Evolutionary conservation across 1,284 basidiomycete genomes (phyloP).

Genomic region (Puccinia triticina): DNA sequence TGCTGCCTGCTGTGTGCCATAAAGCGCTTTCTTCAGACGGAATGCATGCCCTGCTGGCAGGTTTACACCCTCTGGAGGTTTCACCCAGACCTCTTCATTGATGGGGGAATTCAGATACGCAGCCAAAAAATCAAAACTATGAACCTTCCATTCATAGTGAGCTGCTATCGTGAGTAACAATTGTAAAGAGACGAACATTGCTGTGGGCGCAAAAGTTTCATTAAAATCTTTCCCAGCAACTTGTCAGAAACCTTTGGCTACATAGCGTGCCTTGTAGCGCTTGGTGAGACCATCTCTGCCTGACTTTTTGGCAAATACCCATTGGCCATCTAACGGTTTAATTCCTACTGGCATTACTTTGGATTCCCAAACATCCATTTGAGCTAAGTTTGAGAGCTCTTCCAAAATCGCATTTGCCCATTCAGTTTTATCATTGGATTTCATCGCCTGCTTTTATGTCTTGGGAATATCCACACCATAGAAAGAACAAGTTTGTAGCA

Average conservation of each 20-base stretch:
- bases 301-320: conserved; percentile 49
- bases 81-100: too few species aligned
- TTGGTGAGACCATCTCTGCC: neutral
- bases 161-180: neutral
- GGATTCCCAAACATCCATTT: conserved; percentile 1
- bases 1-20: too few species aligned
- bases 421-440: neutral
- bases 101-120: too few species aligned
- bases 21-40: too few species aligned
- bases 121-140: conserved; percentile 33
- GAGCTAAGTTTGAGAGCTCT: neutral
- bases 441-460: neutral
- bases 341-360: neutral
- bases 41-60: too few species aligned
- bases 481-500: neutral
- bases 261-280: conserved; percentile 51
- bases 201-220: conserved; percentile 48
- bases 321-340: neutral
- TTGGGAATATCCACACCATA: neutral
- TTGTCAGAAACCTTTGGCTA: conserved; percentile 52
- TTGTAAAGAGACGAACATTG: neutral
- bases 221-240: conserved; percentile 44
- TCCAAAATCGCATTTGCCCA: neutral
- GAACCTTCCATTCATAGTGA: neutral
- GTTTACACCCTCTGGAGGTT: too few species aligned